These are phyloP conservation scores for Tetracladium marchalianum DNA, from an alignment of 495 filamentous ascomycete species.

Conservation along the genomic window DNA sequence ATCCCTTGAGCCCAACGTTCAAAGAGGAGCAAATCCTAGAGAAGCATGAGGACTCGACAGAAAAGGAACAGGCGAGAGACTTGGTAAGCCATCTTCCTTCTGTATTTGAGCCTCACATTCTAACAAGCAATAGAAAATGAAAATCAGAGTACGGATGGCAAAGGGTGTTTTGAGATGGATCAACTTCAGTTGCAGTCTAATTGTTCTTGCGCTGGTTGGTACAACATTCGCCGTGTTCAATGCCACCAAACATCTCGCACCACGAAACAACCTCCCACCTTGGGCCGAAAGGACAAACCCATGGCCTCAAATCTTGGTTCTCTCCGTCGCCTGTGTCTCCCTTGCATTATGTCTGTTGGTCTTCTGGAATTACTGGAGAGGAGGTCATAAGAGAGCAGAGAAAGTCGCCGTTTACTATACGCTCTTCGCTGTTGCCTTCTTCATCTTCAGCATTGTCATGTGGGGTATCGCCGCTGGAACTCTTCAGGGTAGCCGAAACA, in stretches of 20 bases:
- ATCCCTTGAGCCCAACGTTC: slow-evolving; percentile 81
- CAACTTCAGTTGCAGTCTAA: slow-evolving; percentile 93
- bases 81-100: slow-evolving; percentile 50
- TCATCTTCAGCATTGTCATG: slow-evolving; percentile 87
- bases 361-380: slow-evolving; percentile 79
- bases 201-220: slow-evolving; percentile 80
- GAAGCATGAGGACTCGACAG: slow-evolving; percentile 64
- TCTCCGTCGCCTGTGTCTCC: slow-evolving; percentile 69
- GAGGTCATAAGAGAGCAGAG: slow-evolving; percentile 81
- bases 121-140: slow-evolving; percentile 62
- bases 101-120: slow-evolving; percentile 23
- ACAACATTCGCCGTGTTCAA: slow-evolving; percentile 85
- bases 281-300: slow-evolving; percentile 72
- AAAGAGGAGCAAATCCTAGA: slow-evolving; percentile 75
- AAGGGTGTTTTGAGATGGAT: slow-evolving; percentile 89
- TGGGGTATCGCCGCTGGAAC: slow-evolving; percentile 84
- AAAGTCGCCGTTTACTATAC: slow-evolving; percentile 93
- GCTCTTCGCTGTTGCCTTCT: slow-evolving; percentile 81
- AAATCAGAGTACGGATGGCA: slow-evolving; percentile 82
- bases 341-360: slow-evolving; percentile 69
- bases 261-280: slow-evolving; percentile 67
- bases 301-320: slow-evolving; percentile 84
- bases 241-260: slow-evolving; percentile 59
- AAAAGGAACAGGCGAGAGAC: slow-evolving; percentile 75
- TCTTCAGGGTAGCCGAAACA: slow-evolving; percentile 64